Evolutionary conservation across 2,329 filamentous ascomycete genomes (phyloP).

Genomic region (Fusarium clavum): DNA sequence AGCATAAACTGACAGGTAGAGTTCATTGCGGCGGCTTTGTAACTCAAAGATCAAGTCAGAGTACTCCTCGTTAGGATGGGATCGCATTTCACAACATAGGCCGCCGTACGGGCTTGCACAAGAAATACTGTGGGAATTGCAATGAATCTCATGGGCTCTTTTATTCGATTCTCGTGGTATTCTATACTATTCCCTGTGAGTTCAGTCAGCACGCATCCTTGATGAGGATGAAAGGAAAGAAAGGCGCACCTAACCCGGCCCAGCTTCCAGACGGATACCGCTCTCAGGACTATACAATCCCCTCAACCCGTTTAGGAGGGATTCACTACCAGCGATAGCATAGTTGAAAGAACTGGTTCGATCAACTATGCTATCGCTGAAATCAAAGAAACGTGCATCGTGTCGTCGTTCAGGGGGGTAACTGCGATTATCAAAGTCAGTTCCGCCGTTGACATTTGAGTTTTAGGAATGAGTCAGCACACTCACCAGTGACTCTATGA

Average conservation of each 20-base stretch:
- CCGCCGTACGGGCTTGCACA: neutral
- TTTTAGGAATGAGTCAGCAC: neutral
- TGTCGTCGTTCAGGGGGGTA: neutral
- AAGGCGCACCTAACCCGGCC: neutral
- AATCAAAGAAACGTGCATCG: neutral
- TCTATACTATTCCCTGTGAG: neutral
- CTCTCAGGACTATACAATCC: neutral
- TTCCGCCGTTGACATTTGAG: neutral
- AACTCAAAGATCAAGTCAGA: neutral
- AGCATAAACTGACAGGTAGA: neutral
- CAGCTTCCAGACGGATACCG: neutral
- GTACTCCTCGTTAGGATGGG: neutral
- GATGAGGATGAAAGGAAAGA: neutral
- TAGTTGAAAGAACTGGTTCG: neutral
- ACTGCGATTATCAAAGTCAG: neutral
- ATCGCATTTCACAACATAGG: neutral
- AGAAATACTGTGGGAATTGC: neutral
- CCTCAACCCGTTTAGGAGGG: neutral
- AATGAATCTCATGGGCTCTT: neutral
- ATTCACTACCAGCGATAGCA: neutral
- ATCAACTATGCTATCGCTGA: neutral
- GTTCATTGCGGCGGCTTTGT: neutral
- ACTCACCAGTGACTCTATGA: neutral
- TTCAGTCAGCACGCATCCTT: neutral
- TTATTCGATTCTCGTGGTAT: neutral